phyloP scores from a whole-genome alignment of 352 stramenopile genomes.

The Phytopythium mirpurense region DNA sequence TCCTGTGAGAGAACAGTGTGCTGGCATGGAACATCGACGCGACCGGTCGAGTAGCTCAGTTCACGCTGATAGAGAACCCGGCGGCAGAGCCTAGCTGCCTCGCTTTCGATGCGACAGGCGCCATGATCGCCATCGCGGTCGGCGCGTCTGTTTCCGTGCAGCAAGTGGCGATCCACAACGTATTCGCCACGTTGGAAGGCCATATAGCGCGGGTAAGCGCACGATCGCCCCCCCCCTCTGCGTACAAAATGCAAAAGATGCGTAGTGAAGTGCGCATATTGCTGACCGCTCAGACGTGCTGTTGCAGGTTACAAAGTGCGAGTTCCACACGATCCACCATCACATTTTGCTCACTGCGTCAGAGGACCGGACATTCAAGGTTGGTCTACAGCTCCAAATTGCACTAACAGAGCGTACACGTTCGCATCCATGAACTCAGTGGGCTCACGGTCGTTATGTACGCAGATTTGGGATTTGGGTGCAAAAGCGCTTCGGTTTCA shows the following conservation, averaged over 20 bases:
- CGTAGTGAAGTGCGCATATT: too few species aligned
- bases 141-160: constrained; percentile 52
- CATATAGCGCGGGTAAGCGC: constrained; percentile 45
- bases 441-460: not conserved
- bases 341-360: constrained; percentile 70
- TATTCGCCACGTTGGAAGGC: constrained; percentile 65
- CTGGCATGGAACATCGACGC: constrained; percentile 55
- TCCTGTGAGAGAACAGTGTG: constrained; percentile 25
- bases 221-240: not conserved
- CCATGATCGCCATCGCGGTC: constrained; percentile 47
- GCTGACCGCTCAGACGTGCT: not conserved
- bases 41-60: constrained; percentile 20
- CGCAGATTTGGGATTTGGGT: constrained; percentile 74
- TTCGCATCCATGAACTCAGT: not conserved
- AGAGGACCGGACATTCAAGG: constrained; percentile 84
- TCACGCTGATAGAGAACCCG: constrained; percentile 36
- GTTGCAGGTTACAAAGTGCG: constrained; percentile 55
- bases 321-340: constrained; percentile 65
- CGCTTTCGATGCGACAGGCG: constrained; percentile 60
- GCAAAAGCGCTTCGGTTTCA: constrained; percentile 63
- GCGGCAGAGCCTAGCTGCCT: constrained; percentile 35
- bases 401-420: too few species aligned
- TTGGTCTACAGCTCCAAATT: constrained; percentile 8
- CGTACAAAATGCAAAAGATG: not conserved
- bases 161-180: constrained; percentile 39